Base-by-base conservation (phyloP, 163 green algal genomes). In the Coccomyxa subellipsoidea region DNA sequence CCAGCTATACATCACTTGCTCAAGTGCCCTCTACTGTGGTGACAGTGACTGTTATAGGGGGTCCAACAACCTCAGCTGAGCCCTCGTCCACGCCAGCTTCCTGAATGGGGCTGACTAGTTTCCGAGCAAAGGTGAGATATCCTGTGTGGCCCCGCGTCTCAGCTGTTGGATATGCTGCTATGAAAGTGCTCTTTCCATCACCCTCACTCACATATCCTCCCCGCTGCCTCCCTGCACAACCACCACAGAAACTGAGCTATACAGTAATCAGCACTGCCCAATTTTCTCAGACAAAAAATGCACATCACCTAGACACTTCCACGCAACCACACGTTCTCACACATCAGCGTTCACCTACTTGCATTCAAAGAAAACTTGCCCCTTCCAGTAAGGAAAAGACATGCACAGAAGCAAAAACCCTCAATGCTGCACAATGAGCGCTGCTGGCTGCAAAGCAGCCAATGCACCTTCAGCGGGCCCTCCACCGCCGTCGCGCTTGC, bases 61-160 rank as follows among this genome's bases (percentile, higher is more conserved):
- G 4, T 59, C 23, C 47, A 59, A 18, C 47, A 5, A 2, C 23
- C 15, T 27, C 47, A 8, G 15, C 23, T 21, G 4, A 18, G 47
- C 15, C 47, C 1, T 59, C 47, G 15, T 59, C 47, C 21, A 2
- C 23, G 47, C 47, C 47, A 2, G 47, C 47, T 18, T 59, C 47
- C 21, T n/a, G 21, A 73, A 73, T 73, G 4, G n/a, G n/a, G 10
- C 37, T 23, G 0, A 80, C 76, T 2, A 39, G 76, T 38, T 53
- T 37, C 73, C 80, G 59, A 8, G 84, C 84, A 80, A 87, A 87
- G 0, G 80, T 85, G 35, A 95, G 82, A 79, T 94, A 95, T 2
- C 92, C 92, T 9, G 92, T 95, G 82, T 95, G 92, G 0, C 92
- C 92, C 10, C 89, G 81, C 6, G 87, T 87, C 18, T 84, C 80